Evolutionary conservation across 805 yeast species (phyloP), one percentile per base, ranked within the genome.

Genomic region (Yarrowia sp.): DNA sequence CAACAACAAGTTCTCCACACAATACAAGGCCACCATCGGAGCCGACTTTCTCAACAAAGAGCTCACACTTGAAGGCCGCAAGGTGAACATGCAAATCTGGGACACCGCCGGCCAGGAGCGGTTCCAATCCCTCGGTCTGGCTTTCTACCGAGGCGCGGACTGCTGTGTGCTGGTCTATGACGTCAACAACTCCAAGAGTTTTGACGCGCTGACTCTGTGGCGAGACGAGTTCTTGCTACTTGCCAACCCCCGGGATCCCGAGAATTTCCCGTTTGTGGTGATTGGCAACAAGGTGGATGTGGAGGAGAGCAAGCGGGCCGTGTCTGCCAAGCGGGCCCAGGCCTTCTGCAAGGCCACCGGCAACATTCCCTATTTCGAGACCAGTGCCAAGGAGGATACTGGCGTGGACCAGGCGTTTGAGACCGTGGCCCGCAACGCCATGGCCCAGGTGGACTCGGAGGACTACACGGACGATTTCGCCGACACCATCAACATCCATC

Each of bases 21-120:
- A 94, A 77, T 95, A 95, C 79, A 95, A 94, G 76, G 98, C 98
- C 36, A 94, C 99, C 15, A 94, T 94, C 72, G 99, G 99, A 10
- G 98, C 98, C 1, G 98, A 95, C 77, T 94, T 94, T 76, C 83
- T 92, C 71, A 94, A 98, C 44, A 94, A 93, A 78, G 98, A 94
- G 74, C 86, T 94, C 69, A 81, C 84, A 34, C 85, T 95, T 69
- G 98, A 95, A 77, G 95, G 89, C 77, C 89, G 89, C 73, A 85
- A 85, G 71, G 92, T 89, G 9, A 87, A 91, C 24, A 83, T 89
- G 83, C 84, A 81, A 72, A 89, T 95, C 67, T 94, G 99, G 99
- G 99, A 94, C 76, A 94, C 99, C 50, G 98, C 98, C 9, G 99
- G 99, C 43, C 99, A 94, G 81, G 99, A 94, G 79, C 85, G 99